These are phyloP conservation scores for Pisolithus marmoratus DNA, from an alignment of 768 basidiomycete genomes.

Conservation along the genomic window DNA sequence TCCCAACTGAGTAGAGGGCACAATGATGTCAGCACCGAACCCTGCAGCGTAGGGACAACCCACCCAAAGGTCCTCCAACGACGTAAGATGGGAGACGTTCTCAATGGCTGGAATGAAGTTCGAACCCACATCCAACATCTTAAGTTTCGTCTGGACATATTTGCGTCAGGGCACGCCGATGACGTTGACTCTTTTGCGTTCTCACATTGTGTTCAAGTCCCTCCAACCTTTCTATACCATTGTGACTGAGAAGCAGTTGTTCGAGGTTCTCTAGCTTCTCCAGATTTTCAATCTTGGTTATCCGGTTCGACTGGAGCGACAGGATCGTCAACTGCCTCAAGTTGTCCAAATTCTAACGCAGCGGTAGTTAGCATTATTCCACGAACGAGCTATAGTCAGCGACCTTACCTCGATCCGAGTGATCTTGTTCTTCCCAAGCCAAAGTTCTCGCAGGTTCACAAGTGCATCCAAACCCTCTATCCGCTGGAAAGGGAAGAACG, in stretches of 20 bases:
- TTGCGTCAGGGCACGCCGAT: background rate
- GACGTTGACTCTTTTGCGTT: background rate
- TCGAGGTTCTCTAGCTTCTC: conserved; percentile 70
- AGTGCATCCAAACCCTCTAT: conserved; percentile 83
- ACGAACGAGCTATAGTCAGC: background rate
- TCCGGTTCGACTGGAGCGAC: conserved; percentile 90
- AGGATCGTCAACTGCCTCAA: conserved; percentile 77
- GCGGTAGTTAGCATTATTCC: background rate
- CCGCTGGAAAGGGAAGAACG: conserved; percentile 41
- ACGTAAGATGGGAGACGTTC: conserved; percentile 68
- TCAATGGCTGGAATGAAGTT: conserved; percentile 81
- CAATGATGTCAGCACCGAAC: background rate
- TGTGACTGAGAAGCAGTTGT: conserved; percentile 92
- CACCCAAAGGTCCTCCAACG: conserved; percentile 95
- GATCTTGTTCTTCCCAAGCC: conserved; percentile 99
- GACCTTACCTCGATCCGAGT: conserved; percentile 68
- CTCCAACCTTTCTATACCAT: conserved; percentile 78
- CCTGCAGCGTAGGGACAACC: conserved; percentile 14
- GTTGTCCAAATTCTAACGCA: conserved; percentile 56
- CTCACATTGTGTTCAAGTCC: conserved; percentile 81
- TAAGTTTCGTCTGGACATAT: conserved; percentile 50
- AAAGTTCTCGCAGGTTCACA: conserved; percentile 83
- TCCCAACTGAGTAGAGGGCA: conserved; percentile 56
- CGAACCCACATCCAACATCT: conserved; percentile 81
- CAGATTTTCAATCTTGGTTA: conserved; percentile 81